Conservation (phyloP, 106 monocot genomes). For the Dendrobium chrysotoxum region DNA sequence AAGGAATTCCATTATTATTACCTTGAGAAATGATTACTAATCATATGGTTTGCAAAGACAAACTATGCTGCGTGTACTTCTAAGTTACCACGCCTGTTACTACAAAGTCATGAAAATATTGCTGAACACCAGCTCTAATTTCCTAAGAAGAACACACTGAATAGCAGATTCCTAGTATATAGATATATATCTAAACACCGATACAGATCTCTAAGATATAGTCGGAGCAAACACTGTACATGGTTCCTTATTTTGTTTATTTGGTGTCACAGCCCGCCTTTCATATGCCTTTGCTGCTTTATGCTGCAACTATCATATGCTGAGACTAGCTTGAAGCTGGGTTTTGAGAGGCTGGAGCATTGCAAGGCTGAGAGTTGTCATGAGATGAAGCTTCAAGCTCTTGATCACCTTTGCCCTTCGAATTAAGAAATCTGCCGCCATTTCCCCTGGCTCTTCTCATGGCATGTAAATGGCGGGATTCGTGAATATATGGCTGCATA, state of each 20-base stretch:
- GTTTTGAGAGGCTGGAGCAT: conserved; percentile 1
- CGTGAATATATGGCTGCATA: conserved; percentile 54
- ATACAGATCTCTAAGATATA: background rate
- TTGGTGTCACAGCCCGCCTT: background rate
- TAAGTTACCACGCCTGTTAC: background rate
- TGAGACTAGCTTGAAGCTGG: background rate
- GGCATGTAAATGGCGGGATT: conserved; percentile 55
- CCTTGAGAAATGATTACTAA: background rate
- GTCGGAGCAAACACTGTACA: background rate
- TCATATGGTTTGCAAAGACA: background rate
- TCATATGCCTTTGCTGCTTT: background rate
- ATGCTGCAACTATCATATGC: background rate
- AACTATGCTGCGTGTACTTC: no score
- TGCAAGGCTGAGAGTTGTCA: conserved; percentile 6
- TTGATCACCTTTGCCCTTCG: conserved; percentile 27
- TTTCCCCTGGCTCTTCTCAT: conserved; percentile 45
- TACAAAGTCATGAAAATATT: background rate
- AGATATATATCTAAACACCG: background rate
- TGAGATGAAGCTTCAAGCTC: conserved; percentile 9
- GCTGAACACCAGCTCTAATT: background rate
- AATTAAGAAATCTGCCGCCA: conserved; percentile 53
- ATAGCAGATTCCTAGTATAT: background rate
- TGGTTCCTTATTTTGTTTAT: background rate
- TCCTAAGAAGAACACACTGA: conserved; percentile 2
- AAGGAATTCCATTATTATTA: background rate